Evolutionary conservation across 805 yeast species (phyloP), one percentile per base, ranked within the genome.

Genomic region (Metschnikowia reukaufii): DNA sequence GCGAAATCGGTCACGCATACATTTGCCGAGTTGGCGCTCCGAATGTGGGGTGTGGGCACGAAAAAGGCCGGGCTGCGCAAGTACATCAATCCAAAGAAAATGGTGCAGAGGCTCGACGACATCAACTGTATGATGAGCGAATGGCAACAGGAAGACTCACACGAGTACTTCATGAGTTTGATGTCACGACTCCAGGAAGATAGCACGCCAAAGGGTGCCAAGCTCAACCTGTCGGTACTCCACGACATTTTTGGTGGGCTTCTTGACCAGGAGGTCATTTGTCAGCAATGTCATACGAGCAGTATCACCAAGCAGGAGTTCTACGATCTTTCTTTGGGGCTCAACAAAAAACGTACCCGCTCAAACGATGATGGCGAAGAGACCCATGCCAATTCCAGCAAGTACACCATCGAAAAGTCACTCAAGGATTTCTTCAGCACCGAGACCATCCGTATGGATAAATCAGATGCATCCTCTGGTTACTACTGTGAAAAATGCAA

Each of bases 121-220:
- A 88, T 92, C 58, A 90, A 90, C 66, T 88, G 96, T 63, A 88
- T 88, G 96, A 89, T 91, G 96, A 83, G 90, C 37, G 94, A 84
- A 64, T 91, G 96, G 96, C 91, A 89, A 66, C 99, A 94, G 65
- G 98, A 94, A 66, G 99, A 94, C 67, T 86, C 96, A 0, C 99
- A 94, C 67, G 99, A 94, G 67, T 94, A 91, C 68, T 88, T 86
- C 64, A 91, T 91, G 97, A 88, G 96, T 10, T 72, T 91, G 50
- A 77, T 91, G 76, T 81, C 92, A 6, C 71, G 97, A 43, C 68
- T 91, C 43, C 98, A 91, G 67, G 97, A 91, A 62, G 97, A 91
- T 62, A 78, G 88, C 10, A 89, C 94, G 0, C 98, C 98, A 31
- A 84, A 80, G 61, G 97, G 96, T n/a, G 77, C 72, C 39, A 91